Conservation (phyloP, 164 flowering plant species). For the Paratinospora sagittata region DNA sequence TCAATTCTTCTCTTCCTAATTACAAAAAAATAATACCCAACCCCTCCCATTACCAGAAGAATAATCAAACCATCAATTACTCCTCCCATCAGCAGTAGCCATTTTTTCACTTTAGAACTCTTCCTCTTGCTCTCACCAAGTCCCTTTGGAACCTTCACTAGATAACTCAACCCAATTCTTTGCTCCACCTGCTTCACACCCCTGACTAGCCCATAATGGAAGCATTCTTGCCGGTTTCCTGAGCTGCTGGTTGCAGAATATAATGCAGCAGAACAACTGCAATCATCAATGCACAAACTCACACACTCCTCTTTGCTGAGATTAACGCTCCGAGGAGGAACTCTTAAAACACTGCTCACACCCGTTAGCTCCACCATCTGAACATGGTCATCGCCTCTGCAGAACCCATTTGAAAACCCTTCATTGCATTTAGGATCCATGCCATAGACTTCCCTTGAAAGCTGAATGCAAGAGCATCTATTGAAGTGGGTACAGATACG, state of each 20-base stretch:
- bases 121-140: conserved; percentile 15
- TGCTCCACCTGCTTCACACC: conserved; percentile 55
- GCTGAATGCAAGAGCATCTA: conserved; percentile 52
- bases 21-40: conserved; percentile 39
- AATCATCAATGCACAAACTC: conserved; percentile 46
- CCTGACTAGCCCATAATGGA: conserved; percentile 44
- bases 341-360: conserved; percentile 39
- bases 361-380: conserved; percentile 61
- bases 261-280: conserved; percentile 54
- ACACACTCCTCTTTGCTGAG: conserved; percentile 48
- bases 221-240: conserved; percentile 28
- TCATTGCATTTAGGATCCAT: conserved; percentile 26
- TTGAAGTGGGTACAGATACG: conserved; percentile 59
- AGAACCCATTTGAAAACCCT: conserved; percentile 27
- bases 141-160: conserved; percentile 68
- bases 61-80: conserved; percentile 55
- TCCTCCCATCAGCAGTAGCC: conserved; percentile 47
- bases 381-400: conserved; percentile 18
- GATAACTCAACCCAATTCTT: conserved; percentile 34
- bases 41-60: conserved; percentile 50
- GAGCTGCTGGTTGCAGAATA: conserved; percentile 20
- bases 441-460: conserved; percentile 4
- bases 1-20: conserved; percentile 38
- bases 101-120: conserved; percentile 33
- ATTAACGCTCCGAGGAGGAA: conserved; percentile 22